Evolutionary conservation across 2,329 filamentous ascomycete genomes (phyloP).

Genomic region (Aspergillus caelatus): DNA sequence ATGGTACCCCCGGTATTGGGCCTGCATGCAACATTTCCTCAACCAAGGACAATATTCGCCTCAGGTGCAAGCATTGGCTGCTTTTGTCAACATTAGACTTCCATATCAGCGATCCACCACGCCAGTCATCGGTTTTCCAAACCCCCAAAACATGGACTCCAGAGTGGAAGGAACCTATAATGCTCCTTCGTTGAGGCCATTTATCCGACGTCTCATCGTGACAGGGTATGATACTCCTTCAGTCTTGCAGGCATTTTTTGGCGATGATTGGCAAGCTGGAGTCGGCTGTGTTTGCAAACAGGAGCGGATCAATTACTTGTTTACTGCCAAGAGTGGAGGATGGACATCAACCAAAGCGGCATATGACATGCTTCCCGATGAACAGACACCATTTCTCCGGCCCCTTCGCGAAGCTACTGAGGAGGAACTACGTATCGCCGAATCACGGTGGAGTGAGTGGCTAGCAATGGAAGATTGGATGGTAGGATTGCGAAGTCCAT

Average conservation of each 20-base stretch:
- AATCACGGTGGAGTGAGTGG: conserved; percentile 90
- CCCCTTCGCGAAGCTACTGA: conserved; percentile 75
- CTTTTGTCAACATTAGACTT: conserved; percentile 87
- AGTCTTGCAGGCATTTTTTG: conserved; percentile 89
- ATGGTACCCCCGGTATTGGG: conserved; percentile 88
- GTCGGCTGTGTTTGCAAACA: conserved; percentile 81
- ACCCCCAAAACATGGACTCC: conserved; percentile 27
- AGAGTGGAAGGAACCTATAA: conserved; percentile 21
- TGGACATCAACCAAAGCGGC: conserved; percentile 87
- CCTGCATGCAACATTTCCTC: conserved; percentile 84
- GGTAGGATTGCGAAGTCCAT: conserved; percentile 69
- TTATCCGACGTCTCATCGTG: conserved; percentile 87
- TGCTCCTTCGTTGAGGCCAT: conserved; percentile 69
- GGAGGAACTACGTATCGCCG: conserved; percentile 78
- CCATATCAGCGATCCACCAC: conserved; percentile 71
- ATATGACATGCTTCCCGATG: conserved; percentile 83
- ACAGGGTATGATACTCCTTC: conserved; percentile 86
- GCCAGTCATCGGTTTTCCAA: conserved; percentile 42
- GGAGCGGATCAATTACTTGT: conserved; percentile 90
- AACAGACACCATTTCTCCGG: conserved; percentile 82
- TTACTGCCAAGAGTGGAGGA: conserved; percentile 86
- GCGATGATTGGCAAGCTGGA: conserved; percentile 79
- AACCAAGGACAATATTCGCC: conserved; percentile 81
- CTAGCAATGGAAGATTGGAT: conserved; percentile 98
- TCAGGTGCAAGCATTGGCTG: conserved; percentile 81